Conservation (phyloP, 1,139 yeast genomes). For the Zygosaccharomyces sapae region DNA sequence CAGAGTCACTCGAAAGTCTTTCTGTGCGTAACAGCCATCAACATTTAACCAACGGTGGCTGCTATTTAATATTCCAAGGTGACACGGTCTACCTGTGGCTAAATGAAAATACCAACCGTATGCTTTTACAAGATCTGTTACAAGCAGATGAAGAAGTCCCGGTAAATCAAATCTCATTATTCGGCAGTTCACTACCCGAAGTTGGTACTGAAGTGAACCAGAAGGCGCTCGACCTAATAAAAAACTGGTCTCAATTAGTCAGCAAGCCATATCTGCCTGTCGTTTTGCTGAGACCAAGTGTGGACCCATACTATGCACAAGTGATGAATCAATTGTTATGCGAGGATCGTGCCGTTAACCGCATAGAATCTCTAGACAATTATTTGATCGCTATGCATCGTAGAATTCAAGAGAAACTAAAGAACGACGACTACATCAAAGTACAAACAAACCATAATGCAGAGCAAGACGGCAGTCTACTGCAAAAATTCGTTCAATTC, state of each 20-base stretch:
- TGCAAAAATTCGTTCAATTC: constrained; percentile 37
- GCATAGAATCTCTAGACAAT: constrained; percentile 52
- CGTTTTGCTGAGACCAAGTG: constrained; percentile 31
- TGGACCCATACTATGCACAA: constrained; percentile 31
- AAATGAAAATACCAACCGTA: constrained; percentile 64
- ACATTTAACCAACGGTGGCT: constrained; percentile 53
- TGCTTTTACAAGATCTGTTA: constrained; percentile 68
- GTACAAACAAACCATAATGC: constrained; percentile 16
- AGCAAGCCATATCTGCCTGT: constrained; percentile 27
- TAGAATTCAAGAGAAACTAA: constrained; percentile 52
- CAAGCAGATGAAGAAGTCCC: constrained; percentile 57
- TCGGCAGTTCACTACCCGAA: constrained; percentile 50
- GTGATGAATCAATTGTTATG: constrained; percentile 49
- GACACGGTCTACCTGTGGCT: constrained; percentile 60
- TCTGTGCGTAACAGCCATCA: constrained; percentile 28
- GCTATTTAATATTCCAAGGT: constrained; percentile 74
- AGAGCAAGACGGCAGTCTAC: constrained; percentile 31
- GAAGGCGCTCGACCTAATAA: constrained; percentile 63
- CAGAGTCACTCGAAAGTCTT: constrained; percentile 41
- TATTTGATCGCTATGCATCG: constrained; percentile 60
- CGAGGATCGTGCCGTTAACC: constrained; percentile 67
- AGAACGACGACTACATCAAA: constrained; percentile 37
- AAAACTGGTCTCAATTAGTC: constrained; percentile 31
- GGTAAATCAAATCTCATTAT: constrained; percentile 40
- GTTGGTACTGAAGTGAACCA: constrained; percentile 64